A percentile compares a stretch with the other conserved stretches of the same genome.
Conservation (phyloP, 1,284 basidiomycete genomes). For the Sphagnurus paluster region DNA sequence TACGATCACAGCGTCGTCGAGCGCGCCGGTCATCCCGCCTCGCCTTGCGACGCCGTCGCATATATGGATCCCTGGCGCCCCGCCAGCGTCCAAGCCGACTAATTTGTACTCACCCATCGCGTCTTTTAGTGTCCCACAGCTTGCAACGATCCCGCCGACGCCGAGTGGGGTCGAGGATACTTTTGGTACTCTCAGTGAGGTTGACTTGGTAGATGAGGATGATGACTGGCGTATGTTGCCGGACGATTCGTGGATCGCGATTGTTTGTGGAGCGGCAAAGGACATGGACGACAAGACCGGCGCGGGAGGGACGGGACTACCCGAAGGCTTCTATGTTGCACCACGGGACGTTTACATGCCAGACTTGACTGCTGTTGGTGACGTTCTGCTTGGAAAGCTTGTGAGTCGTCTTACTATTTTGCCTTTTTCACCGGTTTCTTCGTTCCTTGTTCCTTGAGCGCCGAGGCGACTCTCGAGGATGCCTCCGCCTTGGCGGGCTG, state of each 20-base stretch:
- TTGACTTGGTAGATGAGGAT: background rate
- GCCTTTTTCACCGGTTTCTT: background rate
- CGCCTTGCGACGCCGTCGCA: constrained; percentile 46
- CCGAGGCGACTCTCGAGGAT: no score
- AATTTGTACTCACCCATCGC: background rate
- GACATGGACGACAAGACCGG: constrained; percentile 38
- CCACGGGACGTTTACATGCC: constrained; percentile 79
- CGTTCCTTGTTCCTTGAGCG: no score
- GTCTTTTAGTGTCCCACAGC: constrained; percentile 15
- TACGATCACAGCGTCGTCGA: background rate
- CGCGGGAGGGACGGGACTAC: no score
- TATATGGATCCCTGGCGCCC: constrained; percentile 53
- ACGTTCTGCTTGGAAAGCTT: constrained; percentile 78
- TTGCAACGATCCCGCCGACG: constrained; percentile 31
- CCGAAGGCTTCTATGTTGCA: constrained; percentile 72
- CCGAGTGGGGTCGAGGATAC: constrained; percentile 19
- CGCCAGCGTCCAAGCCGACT: constrained; percentile 36
- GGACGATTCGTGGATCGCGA: constrained; percentile 70
- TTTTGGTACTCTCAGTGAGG: constrained; percentile 4
- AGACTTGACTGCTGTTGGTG: constrained; percentile 69
- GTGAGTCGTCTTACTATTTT: constrained; percentile 29
- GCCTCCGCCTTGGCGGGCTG: background rate
- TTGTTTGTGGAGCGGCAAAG: constrained; percentile 73
- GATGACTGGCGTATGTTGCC: constrained; percentile 49
- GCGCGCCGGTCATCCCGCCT: constrained; percentile 13